Base-by-base conservation (phyloP, 164 flowering plant genomes). In the Annona cherimola region DNA sequence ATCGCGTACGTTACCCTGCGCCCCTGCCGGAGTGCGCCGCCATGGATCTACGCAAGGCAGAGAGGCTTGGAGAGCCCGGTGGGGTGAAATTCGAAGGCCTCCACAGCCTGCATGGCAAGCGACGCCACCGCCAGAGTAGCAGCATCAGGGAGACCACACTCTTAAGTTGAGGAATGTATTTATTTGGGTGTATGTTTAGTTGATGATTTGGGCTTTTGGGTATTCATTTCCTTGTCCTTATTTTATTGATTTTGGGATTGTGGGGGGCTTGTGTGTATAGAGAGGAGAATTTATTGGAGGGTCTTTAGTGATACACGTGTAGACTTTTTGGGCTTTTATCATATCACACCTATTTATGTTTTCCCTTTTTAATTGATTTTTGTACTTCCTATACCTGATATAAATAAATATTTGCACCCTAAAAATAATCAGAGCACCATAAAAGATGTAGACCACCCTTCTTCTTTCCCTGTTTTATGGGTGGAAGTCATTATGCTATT, bases 11-110 rank as follows among this genome's bases (percentile, higher is more conserved):
- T 11, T 94, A 94, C 88, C 76, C 76, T 41, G 66, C 72, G 40
- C 86, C 95, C 4, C 89, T 87, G 0, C 12, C 86, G 1, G 98
- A 94, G 76, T 94, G 98, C 54, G 83, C 80, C 18, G 83, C 80
- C 18, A 57, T 89, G 6, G 79, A 84, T 69, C 81, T 84, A 20
- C 75, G 42, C 16, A 94, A 90, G 73, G 90, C 92, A 0, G 77
- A 83, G 26, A 75, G 82, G 16, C 92, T 93, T 20, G 80, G 80
- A 41, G 69, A 69, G 2, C 83, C 82, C 19, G 89, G 87, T 44
- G 91, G 90, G 0, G 87, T 88, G 4, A 89, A 90, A 14, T 91
- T 90, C 35, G 46, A 97, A 88, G 80, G 84, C 1, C 78, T 82
- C 26, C 81, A 78, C 8, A 85, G 82, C 35, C 92, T 67, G 80